Evolutionary conservation across 805 yeast species (phyloP).

Genomic region (Ogataea nakhonphanomensis): DNA sequence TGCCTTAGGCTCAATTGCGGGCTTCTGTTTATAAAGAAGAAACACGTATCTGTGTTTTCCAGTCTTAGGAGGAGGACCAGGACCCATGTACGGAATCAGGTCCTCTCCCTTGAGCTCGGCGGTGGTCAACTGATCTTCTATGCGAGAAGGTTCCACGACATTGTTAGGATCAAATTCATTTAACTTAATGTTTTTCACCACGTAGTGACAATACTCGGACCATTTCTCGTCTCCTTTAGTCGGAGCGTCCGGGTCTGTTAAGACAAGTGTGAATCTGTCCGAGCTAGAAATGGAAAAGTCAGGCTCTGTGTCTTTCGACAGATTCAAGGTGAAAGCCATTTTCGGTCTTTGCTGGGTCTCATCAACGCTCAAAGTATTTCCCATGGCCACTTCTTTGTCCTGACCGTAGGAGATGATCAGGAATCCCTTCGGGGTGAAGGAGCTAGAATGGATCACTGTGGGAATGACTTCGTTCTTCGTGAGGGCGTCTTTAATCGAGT

Average conservation of each 20-base stretch:
- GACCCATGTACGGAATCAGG: conserved; percentile 65
- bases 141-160: conserved; percentile 18
- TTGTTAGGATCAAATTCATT: conserved; percentile 36
- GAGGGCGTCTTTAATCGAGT: conserved; percentile 50
- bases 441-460: conserved; percentile 44
- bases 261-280: conserved; percentile 65
- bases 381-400: conserved; percentile 65
- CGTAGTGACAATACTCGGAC: conserved; percentile 84
- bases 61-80: conserved; percentile 86
- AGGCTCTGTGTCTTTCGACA: conserved; percentile 32
- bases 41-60: conserved; percentile 87
- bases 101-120: conserved; percentile 39
- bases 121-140: conserved; percentile 33
- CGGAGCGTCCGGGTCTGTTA: conserved; percentile 96
- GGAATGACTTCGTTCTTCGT: conserved; percentile 49
- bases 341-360: conserved; percentile 68
- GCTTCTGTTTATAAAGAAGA: conserved; percentile 66
- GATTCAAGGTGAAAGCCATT: conserved; percentile 57
- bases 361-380: conserved; percentile 62
- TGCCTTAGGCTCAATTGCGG: conserved; percentile 35
- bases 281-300: conserved; percentile 40
- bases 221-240: conserved; percentile 76
- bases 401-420: conserved; percentile 63
- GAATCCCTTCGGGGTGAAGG: conserved; percentile 45
- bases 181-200: conserved; percentile 52